phyloP scores from a whole-genome alignment of 495 filamentous ascomycete species.

The Podospora appendiculata region DNA sequence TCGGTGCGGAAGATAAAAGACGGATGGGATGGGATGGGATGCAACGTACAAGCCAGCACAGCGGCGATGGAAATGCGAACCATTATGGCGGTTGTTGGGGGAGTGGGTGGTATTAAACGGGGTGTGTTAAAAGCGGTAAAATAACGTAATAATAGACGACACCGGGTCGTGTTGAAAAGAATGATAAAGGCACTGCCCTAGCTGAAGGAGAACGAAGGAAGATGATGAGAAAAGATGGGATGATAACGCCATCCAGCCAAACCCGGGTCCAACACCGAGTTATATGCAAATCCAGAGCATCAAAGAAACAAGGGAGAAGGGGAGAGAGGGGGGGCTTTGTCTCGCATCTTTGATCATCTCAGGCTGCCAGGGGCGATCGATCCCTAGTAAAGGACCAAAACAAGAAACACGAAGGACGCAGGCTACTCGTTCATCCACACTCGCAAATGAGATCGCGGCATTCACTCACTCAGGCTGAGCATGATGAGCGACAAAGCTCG shows the following conservation, averaged over 20 bases:
- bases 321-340: background rate
- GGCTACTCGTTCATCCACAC: too few species aligned
- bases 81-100: slow-evolving; percentile 23
- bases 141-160: slow-evolving; percentile 6
- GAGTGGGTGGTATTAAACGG: background rate
- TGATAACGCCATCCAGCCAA: slow-evolving; percentile 4
- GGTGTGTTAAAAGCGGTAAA: background rate
- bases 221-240: slow-evolving; percentile 2
- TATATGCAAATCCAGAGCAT: background rate
- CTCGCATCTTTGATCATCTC: background rate
- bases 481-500: background rate
- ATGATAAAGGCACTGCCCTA: background rate
- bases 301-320: too few species aligned
- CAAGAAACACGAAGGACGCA: too few species aligned
- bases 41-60: slow-evolving; percentile 24
- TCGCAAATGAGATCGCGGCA: too few species aligned
- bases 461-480: background rate
- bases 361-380: background rate
- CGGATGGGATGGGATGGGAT: background rate
- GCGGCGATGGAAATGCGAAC: slow-evolving; percentile 26
- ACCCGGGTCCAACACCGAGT: background rate
- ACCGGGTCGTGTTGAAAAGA: slow-evolving; percentile 10
- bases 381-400: background rate
- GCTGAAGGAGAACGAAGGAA: background rate
- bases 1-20: background rate